Evolutionary conservation across 2,329 filamentous ascomycete species (phyloP), one percentile per base, ranked within the genome.

Genomic region (Emmonsiellopsis sp.): DNA sequence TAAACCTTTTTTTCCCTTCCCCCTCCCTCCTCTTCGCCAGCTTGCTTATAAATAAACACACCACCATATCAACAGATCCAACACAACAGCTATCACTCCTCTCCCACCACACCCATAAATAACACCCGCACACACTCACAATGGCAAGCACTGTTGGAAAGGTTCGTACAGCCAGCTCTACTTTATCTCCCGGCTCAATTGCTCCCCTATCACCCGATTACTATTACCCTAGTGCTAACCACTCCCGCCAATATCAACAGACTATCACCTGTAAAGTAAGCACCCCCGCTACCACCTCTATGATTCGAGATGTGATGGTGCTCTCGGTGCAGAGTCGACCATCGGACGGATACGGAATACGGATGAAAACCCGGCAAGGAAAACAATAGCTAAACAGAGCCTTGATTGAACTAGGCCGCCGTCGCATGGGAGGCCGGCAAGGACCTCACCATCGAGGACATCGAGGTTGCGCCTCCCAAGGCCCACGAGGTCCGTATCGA

Each of bases 351-450:
- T 39, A 37, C 10, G 46, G 46, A 48, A 37, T 48, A 34, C 14
- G 34, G 32, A 13, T n/a, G 31, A 37, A 17, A 37, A 37, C 46
- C 39, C 14, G 39, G 9, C 9, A 6, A 34, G 13, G 33, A 27
- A 44, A 34, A 45, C 6, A 40, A 42, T 37, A 45, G 27, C 32
- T 53, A 7, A 49, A 49, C 57, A 48, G 59, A 67, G 66, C 56
- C 58, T 5, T 27, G 5, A 27, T 27, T 27, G 21, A 27, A 27
- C 21, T 62, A 84, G 86, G 93, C 93, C 62, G 93, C 93, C 66
- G 87, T 98, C 59, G 93, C 93, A 71, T 98, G 93, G 93, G 92
- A 91, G 74, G 90, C 93, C 47, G 91, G 87, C 69, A 88, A 95
- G 77, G 85, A 88, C 62, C 82, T 98, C 60, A 83, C 79, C 64